Conservation (phyloP, 2,329 filamentous ascomycete species). For the Pyrenochaeta sp. region DNA sequence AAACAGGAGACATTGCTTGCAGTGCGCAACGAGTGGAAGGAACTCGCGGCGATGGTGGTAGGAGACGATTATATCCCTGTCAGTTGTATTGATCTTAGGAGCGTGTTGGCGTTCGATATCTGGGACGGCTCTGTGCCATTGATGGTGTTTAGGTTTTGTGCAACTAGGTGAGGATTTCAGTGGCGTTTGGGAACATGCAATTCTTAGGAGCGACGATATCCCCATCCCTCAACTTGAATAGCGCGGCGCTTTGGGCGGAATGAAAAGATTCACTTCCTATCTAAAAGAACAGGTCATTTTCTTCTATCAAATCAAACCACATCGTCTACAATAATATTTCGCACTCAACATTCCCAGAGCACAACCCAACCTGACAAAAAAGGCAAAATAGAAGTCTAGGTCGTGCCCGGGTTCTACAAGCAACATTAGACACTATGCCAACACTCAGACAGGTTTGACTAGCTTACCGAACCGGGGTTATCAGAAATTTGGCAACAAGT, state of each 20-base stretch:
- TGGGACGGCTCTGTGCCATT: background rate
- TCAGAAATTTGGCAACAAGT: conserved; percentile 25
- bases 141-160: background rate
- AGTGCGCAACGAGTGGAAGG: conserved; percentile 46
- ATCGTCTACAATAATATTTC: too few relatives aligned
- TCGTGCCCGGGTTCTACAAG: conserved; percentile 23
- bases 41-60: conserved; percentile 26
- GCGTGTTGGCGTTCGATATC: background rate
- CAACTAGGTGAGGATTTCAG: background rate
- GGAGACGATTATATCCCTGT: background rate
- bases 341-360: too few relatives aligned
- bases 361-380: background rate
- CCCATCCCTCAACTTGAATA: background rate
- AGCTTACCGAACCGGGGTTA: conserved; percentile 34
- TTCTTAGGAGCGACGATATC: conserved; percentile 1
- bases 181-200: background rate
- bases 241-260: background rate
- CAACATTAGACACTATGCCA: conserved; percentile 5
- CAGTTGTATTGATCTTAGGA: background rate
- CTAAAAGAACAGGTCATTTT: too few relatives aligned
- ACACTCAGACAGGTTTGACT: too few relatives aligned
- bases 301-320: too few relatives aligned
- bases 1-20: conserved; percentile 50
- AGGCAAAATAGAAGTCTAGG: conserved; percentile 10
- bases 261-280: too few relatives aligned